Percentiles rank a stretch among this genome's conserved stretches.
Evolutionary conservation across 2,329 filamentous ascomycete species (phyloP).

Genomic region (Cryphonectria nitschkei): DNA sequence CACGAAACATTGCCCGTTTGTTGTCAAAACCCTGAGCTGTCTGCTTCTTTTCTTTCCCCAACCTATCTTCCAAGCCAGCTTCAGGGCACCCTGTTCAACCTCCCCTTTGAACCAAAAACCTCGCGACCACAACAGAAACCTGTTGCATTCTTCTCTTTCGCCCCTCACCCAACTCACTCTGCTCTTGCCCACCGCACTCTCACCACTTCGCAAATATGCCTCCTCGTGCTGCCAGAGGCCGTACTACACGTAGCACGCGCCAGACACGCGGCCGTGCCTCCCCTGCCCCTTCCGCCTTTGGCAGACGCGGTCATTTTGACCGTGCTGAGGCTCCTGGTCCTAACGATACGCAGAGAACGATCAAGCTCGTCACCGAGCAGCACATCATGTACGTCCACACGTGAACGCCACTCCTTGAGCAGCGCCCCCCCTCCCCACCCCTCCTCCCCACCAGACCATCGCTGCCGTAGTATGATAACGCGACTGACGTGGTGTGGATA

Average conservation of each 20-base stretch:
- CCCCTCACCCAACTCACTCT: background rate
- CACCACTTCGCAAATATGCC: conserved; percentile 2
- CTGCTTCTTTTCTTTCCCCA: background rate
- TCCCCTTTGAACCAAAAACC: background rate
- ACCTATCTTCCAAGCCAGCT: background rate
- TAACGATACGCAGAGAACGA: conserved; percentile 68
- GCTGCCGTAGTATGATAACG: background rate
- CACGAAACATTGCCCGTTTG: background rate
- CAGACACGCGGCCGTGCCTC: background rate
- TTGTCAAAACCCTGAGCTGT: background rate
- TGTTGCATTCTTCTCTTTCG: background rate
- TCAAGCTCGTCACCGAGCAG: conserved; percentile 94
- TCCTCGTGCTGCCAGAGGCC: background rate
- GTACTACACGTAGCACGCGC: background rate
- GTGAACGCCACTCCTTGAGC: background rate
- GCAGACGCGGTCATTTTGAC: conserved; percentile 4
- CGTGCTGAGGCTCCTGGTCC: conserved; percentile 20
- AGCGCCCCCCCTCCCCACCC: background rate
- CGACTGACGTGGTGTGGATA: conserved; percentile 43
- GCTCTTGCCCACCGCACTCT: background rate
- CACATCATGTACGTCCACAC: conserved; percentile 69
- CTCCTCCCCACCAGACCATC: background rate
- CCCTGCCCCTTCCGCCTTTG: background rate
- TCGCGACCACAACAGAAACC: background rate
- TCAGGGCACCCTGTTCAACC: background rate